Evolutionary conservation across 2,329 filamentous ascomycete species (phyloP).

Genomic region (Polychaeton citri): DNA sequence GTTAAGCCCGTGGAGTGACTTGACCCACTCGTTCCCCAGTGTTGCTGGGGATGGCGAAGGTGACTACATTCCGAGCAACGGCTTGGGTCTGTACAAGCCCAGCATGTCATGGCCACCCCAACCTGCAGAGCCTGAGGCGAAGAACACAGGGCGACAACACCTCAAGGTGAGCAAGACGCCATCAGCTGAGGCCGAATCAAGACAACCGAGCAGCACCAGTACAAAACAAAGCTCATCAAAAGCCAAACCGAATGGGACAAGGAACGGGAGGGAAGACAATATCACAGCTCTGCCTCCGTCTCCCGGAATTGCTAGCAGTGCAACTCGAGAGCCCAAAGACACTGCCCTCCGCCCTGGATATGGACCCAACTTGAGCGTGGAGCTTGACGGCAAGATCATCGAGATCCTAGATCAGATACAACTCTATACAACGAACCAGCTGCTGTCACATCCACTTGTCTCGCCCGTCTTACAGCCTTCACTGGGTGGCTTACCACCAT

Average conservation of each 20-base stretch:
- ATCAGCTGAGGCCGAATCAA: not conserved
- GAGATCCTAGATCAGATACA: slow-evolving; percentile 87
- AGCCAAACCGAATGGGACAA: slow-evolving; percentile 1
- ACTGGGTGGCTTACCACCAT: slow-evolving; percentile 74
- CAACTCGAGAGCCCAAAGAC: not conserved
- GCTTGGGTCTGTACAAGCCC: slow-evolving; percentile 73
- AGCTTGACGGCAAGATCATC: slow-evolving; percentile 56
- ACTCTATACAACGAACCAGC: slow-evolving; percentile 69
- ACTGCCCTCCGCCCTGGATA: slow-evolving; percentile 6
- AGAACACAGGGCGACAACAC: slow-evolving; percentile 5
- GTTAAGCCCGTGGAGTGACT: slow-evolving; percentile 89
- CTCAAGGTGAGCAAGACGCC: slow-evolving; percentile 8
- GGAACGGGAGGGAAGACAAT: slow-evolving; percentile 2
- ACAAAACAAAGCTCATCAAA: not conserved
- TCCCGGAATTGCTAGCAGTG: slow-evolving; percentile 12
- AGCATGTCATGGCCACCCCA: slow-evolving; percentile 88
- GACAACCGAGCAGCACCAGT: not conserved
- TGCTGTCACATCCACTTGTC: slow-evolving; percentile 76
- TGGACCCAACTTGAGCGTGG: slow-evolving; percentile 43
- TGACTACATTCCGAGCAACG: slow-evolving; percentile 79
- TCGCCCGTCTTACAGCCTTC: slow-evolving; percentile 81
- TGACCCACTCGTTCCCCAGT: slow-evolving; percentile 92
- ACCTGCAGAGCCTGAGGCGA: slow-evolving; percentile 52
- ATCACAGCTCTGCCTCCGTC: slow-evolving; percentile 6
- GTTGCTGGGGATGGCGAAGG: slow-evolving; percentile 56